These are phyloP conservation scores for Emergomyces africanus DNA, from an alignment of 2,329 filamentous ascomycete genomes.

Conservation along the genomic window DNA sequence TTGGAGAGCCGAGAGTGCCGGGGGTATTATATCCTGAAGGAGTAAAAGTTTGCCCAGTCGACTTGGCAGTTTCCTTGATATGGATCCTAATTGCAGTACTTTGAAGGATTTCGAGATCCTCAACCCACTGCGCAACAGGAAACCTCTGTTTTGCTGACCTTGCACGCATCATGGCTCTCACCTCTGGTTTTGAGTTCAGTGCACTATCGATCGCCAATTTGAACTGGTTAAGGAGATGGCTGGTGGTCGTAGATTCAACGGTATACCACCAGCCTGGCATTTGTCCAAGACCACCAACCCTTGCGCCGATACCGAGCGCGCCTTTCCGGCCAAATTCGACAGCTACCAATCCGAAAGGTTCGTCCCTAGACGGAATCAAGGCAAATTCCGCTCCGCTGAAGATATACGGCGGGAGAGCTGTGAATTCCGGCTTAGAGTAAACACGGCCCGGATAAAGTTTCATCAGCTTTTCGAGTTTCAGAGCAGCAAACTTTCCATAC, in stretches of 20 bases:
- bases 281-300: slow-evolving; percentile 54
- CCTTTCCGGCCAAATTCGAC: slow-evolving; percentile 58
- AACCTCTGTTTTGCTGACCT: slow-evolving; percentile 53
- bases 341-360: slow-evolving; percentile 56
- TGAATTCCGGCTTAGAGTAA: slow-evolving; percentile 57
- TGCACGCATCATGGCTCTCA: slow-evolving; percentile 50
- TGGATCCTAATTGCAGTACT: slow-evolving; percentile 46
- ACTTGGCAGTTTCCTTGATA: slow-evolving; percentile 26
- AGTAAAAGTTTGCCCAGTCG: background rate
- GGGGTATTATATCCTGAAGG: background rate
- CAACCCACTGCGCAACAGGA: slow-evolving; percentile 54
- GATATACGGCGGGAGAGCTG: slow-evolving; percentile 51
- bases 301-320: slow-evolving; percentile 52
- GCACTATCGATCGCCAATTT: slow-evolving; percentile 51
- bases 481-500: slow-evolving; percentile 54
- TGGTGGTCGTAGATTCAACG: slow-evolving; percentile 51
- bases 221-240: slow-evolving; percentile 53
- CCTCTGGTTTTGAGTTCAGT: slow-evolving; percentile 43
- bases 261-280: slow-evolving; percentile 64
- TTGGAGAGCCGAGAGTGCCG: background rate
- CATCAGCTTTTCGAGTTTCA: slow-evolving; percentile 54
- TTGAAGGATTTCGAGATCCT: slow-evolving; percentile 51
- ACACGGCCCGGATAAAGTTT: slow-evolving; percentile 52
- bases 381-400: slow-evolving; percentile 57
- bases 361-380: slow-evolving; percentile 54